These are phyloP conservation scores for Penicillium sclerotigenum DNA, from an alignment of 2,329 filamentous ascomycete genomes.

Conservation along the genomic window DNA sequence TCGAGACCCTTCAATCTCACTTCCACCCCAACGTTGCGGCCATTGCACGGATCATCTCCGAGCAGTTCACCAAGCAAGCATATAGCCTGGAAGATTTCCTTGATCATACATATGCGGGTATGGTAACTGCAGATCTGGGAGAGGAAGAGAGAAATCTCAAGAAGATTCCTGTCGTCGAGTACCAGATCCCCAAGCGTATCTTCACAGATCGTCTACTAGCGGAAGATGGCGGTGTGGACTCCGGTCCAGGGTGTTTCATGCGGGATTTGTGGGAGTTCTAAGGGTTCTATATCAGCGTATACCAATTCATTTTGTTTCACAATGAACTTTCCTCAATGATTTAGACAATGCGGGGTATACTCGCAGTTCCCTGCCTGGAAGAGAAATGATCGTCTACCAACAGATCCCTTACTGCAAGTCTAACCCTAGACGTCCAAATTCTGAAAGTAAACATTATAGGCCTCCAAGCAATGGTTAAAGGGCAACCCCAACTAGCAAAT, in stretches of 20 bases:
- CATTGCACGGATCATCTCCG: slow-evolving; percentile 85
- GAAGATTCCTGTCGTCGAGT: slow-evolving; percentile 85
- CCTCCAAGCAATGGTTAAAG: not conserved
- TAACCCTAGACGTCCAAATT: not conserved
- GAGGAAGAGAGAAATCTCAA: slow-evolving; percentile 68
- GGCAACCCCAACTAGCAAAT: too few species aligned
- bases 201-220: slow-evolving; percentile 51
- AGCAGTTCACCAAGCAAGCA: slow-evolving; percentile 93
- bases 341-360: slow-evolving; percentile 2
- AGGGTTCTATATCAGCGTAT: slow-evolving; percentile 14
- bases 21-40: slow-evolving; percentile 97
- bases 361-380: not conserved
- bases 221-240: slow-evolving; percentile 41
- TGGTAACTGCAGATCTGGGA: slow-evolving; percentile 76
- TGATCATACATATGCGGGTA: slow-evolving; percentile 77
- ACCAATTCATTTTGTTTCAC: slow-evolving; percentile 10
- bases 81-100: slow-evolving; percentile 98
- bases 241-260: slow-evolving; percentile 36
- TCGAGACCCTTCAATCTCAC: slow-evolving; percentile 84
- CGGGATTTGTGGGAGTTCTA: slow-evolving; percentile 41
- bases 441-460: not conserved
- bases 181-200: slow-evolving; percentile 85
- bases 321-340: not conserved
- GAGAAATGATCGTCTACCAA: not conserved
- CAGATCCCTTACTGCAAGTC: not conserved